phyloP scores from a whole-genome alignment of 371 early-diverging fungal genomes.

The Mucor racemosus region DNA sequence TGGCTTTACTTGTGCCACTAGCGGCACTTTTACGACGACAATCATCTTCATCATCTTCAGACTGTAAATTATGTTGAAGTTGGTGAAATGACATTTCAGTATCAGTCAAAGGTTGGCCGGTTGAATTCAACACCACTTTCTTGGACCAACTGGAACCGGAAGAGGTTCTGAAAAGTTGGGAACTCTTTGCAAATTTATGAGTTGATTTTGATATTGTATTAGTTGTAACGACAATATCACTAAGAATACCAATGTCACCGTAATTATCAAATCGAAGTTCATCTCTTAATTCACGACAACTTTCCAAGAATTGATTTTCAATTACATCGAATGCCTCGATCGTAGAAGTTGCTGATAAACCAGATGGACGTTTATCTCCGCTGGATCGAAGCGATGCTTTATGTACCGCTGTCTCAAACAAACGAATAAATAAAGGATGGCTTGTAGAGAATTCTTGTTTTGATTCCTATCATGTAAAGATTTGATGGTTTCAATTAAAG shows the following conservation, averaged over 20 bases:
- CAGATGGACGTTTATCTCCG: constrained; percentile 17
- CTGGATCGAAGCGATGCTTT: constrained; percentile 12
- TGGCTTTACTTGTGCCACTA: background rate
- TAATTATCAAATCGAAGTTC: constrained; percentile 32
- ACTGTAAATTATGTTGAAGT: background rate
- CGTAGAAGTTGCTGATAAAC: constrained; percentile 11
- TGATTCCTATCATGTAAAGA: constrained; percentile 12
- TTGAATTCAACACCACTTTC: background rate
- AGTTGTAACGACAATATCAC: constrained; percentile 40
- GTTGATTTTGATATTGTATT: constrained; percentile 28
- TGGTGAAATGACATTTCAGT: background rate
- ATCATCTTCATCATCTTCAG: constrained; percentile 9
- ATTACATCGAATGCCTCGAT: constrained; percentile 15
- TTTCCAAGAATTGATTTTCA: constrained; percentile 28
- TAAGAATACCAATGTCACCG: constrained; percentile 41
- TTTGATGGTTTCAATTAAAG: background rate
- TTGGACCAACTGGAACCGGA: constrained; percentile 8
- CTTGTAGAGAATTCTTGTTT: constrained; percentile 16
- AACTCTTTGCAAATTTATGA: background rate
- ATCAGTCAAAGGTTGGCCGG: background rate
- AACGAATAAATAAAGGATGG: constrained; percentile 39
- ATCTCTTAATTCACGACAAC: constrained; percentile 29
- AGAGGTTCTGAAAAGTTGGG: constrained; percentile 3
- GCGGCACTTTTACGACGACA: background rate
- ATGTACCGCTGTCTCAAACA: constrained; percentile 27